Conservation (phyloP, 768 basidiomycete species). For the Leucocoprinus sp. region DNA sequence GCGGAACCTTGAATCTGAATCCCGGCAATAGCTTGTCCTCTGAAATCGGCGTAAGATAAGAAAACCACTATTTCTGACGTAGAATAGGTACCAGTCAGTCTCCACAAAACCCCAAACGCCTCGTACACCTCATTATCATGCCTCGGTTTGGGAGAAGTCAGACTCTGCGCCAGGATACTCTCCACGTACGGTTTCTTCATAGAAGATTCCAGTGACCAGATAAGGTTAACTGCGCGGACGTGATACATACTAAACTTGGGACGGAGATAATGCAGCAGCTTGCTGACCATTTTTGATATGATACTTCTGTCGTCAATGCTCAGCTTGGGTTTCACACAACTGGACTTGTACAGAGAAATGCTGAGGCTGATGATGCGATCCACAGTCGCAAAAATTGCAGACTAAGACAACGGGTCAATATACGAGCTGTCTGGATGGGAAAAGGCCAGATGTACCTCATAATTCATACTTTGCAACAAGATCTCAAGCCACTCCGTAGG, state of each 20-base stretch:
- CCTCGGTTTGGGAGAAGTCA: constrained; percentile 46
- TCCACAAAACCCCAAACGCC: constrained; percentile 90
- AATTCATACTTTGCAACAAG: constrained; percentile 45
- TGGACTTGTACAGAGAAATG: constrained; percentile 45
- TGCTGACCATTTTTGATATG: constrained; percentile 52
- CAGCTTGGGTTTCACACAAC: constrained; percentile 42
- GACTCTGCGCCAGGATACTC: constrained; percentile 65
- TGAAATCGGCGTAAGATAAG: constrained; percentile 19
- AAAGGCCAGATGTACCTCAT: constrained; percentile 36
- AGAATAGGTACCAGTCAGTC: constrained; percentile 55
- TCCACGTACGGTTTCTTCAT: constrained; percentile 59
- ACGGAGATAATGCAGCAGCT: constrained; percentile 70
- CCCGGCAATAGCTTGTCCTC: constrained; percentile 82
- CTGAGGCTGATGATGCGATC: constrained; percentile 54
- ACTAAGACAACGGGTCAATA: constrained; percentile 25
- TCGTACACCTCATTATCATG: constrained; percentile 59
- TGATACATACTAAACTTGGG: constrained; percentile 66
- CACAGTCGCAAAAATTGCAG: constrained; percentile 55
- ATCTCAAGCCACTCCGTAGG: constrained; percentile 54
- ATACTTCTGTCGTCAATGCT: constrained; percentile 45
- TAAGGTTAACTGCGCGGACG: constrained; percentile 66
- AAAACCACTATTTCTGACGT: neutral
- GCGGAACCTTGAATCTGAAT: constrained; percentile 72
- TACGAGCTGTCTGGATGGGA: constrained; percentile 8
- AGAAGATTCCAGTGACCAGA: constrained; percentile 71